A percentile compares a stretch with the other conserved stretches of the same genome.
Evolutionary conservation across 805 yeast genomes (phyloP).

Genomic region (Candida maltosa): DNA sequence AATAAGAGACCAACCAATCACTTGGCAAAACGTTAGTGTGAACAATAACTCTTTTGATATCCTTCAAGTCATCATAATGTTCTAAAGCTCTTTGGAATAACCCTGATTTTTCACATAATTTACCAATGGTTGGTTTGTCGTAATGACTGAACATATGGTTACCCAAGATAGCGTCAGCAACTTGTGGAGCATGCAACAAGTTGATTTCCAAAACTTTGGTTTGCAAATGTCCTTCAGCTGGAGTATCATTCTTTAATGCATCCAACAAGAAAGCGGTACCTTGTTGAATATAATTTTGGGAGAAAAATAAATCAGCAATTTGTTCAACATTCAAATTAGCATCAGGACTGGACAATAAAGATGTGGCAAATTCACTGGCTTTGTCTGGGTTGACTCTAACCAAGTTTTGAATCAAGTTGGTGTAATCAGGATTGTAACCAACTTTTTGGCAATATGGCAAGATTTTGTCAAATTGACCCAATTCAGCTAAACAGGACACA

Average conservation of each 20-base stretch:
- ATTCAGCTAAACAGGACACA: conserved; percentile 86
- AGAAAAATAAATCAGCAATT: conserved; percentile 88
- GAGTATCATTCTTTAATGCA: conserved; percentile 89
- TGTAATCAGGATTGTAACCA: conserved; percentile 83
- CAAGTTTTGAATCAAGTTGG: conserved; percentile 84
- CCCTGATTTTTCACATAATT: conserved; percentile 94
- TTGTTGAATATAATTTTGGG: conserved; percentile 92
- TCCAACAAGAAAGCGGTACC: conserved; percentile 96
- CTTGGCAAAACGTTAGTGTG: conserved; percentile 81
- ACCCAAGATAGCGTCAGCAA: conserved; percentile 97
- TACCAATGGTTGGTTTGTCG: conserved; percentile 90
- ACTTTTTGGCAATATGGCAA: conserved; percentile 91
- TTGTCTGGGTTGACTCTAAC: conserved; percentile 94
- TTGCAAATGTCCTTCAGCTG: conserved; percentile 94
- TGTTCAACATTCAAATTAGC: conserved; percentile 73
- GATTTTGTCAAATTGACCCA: conserved; percentile 95
- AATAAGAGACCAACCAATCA: conserved; percentile 91
- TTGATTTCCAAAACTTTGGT: conserved; percentile 92
- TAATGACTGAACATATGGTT: conserved; percentile 94
- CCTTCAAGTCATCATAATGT: conserved; percentile 90
- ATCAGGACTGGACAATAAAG: conserved; percentile 63
- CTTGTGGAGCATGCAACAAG: conserved; percentile 95
- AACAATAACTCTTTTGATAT: conserved; percentile 90
- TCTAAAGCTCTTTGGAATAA: conserved; percentile 93
- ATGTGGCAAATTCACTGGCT: conserved; percentile 95